A percentile compares a stretch with the other conserved stretches of the same genome.
These are phyloP conservation scores for Trichopus zeylanicus DNA, from an alignment of 116 monocot genomes.

Conservation along the genomic window DNA sequence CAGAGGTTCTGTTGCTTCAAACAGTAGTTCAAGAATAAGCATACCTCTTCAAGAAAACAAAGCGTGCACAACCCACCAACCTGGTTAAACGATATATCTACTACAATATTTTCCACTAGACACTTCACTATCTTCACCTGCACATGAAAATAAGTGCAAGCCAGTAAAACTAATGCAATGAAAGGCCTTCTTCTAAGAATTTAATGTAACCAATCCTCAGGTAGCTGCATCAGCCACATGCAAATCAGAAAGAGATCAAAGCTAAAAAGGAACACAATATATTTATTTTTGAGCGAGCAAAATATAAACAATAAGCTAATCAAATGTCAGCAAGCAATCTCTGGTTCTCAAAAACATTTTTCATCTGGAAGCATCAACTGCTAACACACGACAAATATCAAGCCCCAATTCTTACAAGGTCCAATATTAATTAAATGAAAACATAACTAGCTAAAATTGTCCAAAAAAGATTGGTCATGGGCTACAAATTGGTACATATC, in stretches of 20 bases:
- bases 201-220: not conserved
- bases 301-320: not conserved
- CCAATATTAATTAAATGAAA: too few species aligned
- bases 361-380: too few species aligned
- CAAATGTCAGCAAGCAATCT: too few species aligned
- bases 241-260: not conserved
- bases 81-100: conserved; percentile 95
- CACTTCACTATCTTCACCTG: conserved; percentile 97
- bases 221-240: not conserved
- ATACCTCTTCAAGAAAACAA: conserved; percentile 91
- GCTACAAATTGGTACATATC: too few species aligned
- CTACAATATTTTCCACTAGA: conserved; percentile 91
- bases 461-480: too few species aligned
- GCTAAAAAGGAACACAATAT: too few species aligned
- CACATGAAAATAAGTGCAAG: conserved; percentile 4
- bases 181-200: not conserved
- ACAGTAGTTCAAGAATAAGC: conserved; percentile 6
- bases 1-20: not conserved
- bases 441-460: too few species aligned
- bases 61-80: conserved; percentile 89
- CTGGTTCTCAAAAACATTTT: too few species aligned
- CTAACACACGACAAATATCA: too few species aligned
- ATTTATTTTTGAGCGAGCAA: not conserved
- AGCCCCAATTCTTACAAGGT: too few species aligned
- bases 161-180: conserved; percentile 2